A percentile compares a stretch with the other conserved stretches of the same genome.
Conservation (phyloP, 768 basidiomycete genomes). For the Suillus variegatus region DNA sequence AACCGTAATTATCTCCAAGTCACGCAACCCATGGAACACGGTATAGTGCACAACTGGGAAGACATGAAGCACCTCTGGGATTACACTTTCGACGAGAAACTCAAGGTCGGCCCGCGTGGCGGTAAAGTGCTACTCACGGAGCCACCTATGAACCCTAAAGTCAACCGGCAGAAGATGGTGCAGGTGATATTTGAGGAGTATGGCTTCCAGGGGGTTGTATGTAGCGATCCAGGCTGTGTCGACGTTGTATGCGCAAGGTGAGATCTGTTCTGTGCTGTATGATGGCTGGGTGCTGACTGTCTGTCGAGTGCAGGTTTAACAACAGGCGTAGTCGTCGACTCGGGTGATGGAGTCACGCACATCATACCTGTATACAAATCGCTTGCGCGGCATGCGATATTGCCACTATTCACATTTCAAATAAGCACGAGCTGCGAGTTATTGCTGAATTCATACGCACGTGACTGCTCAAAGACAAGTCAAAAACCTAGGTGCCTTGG, state of each 20-base stretch:
- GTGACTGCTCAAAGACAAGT: too few relatives aligned
- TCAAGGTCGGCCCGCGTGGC: conserved; percentile 83
- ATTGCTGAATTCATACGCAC: too few relatives aligned
- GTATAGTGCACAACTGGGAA: conserved; percentile 98
- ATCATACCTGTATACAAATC: conserved; percentile 88
- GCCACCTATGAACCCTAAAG: conserved; percentile 98
- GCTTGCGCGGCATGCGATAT: too few relatives aligned
- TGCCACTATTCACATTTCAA: too few relatives aligned
- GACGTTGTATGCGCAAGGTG: conserved; percentile 98
- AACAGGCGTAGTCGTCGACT: conserved; percentile 98
- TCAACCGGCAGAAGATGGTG: conserved; percentile 89
- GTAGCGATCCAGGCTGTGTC: conserved; percentile 98
- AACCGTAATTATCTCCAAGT: conserved; percentile 95
- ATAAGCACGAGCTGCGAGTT: too few relatives aligned
- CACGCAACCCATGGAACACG: conserved; percentile 99
- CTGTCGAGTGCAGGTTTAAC: conserved; percentile 68
- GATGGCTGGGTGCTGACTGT: conserved; percentile 5
- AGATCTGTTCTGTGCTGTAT: conserved; percentile 23
- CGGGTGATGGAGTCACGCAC: conserved; percentile 98
- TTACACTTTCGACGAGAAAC: conserved; percentile 97
- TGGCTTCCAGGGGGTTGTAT: conserved; percentile 90
- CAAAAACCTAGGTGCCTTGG: too few relatives aligned
- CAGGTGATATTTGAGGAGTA: conserved; percentile 99
- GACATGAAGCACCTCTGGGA: conserved; percentile 99
- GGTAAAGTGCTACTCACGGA: conserved; percentile 93